These are phyloP conservation scores for Boletus sp. DNA, from an alignment of 1,284 basidiomycete genomes.

Conservation along the genomic window DNA sequence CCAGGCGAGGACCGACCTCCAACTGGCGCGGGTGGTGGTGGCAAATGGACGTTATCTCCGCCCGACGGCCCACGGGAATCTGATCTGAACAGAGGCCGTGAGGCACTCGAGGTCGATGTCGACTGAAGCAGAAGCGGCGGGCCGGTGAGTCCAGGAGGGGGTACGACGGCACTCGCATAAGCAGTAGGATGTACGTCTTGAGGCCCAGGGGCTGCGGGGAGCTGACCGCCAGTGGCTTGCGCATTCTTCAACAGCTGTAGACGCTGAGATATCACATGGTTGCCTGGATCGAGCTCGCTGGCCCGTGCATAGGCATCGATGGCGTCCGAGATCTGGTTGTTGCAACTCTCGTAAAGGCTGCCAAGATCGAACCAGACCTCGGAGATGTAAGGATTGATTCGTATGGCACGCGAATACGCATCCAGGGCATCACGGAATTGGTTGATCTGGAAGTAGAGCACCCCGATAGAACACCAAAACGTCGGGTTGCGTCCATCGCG, in stretches of 20 bases:
- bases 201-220: conserved; percentile 85
- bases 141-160: conserved; percentile 64
- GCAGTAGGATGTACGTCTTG: conserved; percentile 96
- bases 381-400: conserved; percentile 98
- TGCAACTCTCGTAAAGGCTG: conserved; percentile 96
- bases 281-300: conserved; percentile 85
- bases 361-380: conserved; percentile 99
- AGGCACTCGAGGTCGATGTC: conserved; percentile 38
- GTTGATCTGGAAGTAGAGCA: conserved; percentile 99
- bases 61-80: conserved; percentile 62
- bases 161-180: conserved; percentile 77
- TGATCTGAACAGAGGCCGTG: conserved; percentile 61
- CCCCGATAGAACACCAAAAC: conserved; percentile 99
- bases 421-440: conserved; percentile 98
- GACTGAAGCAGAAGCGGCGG: conserved; percentile 65
- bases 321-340: conserved; percentile 98
- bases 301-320: conserved; percentile 98
- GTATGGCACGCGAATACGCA: conserved; percentile 97
- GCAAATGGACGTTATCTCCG: conserved; percentile 57
- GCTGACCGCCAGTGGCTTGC: conserved; percentile 76
- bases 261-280: conserved; percentile 78
- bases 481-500: conserved; percentile 98
- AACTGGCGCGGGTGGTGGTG: conserved; percentile 57
- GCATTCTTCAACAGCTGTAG: conserved; percentile 80
- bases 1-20: conserved; percentile 57